phyloP scores from a whole-genome alignment of 345 rosid species.

The Citrus unshiu region DNA sequence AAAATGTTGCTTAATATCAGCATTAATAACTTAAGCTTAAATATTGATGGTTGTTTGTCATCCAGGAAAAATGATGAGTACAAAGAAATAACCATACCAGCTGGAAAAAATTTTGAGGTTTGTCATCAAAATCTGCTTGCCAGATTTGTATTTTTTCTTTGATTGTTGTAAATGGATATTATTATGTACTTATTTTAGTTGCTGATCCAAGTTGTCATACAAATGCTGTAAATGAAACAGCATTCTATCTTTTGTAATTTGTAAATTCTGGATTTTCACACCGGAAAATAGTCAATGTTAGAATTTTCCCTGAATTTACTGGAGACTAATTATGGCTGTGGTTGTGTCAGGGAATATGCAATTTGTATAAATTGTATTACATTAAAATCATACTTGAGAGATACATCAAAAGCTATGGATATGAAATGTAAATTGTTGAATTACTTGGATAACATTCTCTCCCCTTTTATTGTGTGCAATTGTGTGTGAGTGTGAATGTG shows the following conservation, averaged over 20 bases:
- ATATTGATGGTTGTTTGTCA: conserved; percentile 18
- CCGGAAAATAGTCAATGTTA: neutral
- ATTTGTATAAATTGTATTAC: neutral
- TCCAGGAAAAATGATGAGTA: conserved; percentile 76
- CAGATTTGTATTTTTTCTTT: neutral
- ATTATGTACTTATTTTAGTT: neutral
- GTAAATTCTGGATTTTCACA: neutral
- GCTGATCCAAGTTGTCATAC: neutral
- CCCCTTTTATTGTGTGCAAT: neutral
- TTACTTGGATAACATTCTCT: neutral
- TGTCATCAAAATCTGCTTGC: conserved; percentile 14
- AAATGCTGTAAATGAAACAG: neutral
- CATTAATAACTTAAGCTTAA: conserved; percentile 12
- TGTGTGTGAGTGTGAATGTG: too few relatives aligned
- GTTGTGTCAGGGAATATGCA: neutral
- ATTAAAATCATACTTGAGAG: neutral
- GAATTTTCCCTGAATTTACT: neutral
- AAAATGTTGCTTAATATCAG: conserved; percentile 15
- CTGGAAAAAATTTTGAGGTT: conserved; percentile 87
- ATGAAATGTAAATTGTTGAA: neutral
- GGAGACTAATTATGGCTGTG: neutral
- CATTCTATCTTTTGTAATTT: neutral
- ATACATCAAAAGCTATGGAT: neutral
- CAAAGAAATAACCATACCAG: conserved; percentile 73
- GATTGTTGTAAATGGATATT: neutral